A percentile compares a stretch with the other conserved stretches of the same genome.
Evolutionary conservation across 2,329 filamentous ascomycete species (phyloP).

Genomic region (Eurotiales sp.): DNA sequence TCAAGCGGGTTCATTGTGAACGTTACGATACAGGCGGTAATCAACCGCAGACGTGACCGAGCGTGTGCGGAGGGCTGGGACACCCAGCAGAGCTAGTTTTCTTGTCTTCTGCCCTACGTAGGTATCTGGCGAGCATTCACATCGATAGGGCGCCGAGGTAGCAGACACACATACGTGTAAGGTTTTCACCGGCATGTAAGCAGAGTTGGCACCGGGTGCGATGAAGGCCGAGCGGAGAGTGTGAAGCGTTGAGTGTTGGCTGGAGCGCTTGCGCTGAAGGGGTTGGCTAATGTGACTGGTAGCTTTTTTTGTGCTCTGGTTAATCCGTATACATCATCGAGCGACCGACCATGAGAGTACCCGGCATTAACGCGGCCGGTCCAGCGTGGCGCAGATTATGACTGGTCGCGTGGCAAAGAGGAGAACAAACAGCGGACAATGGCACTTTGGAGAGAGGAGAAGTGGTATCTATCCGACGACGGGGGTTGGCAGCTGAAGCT

Average conservation of each 20-base stretch:
- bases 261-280: too few species aligned
- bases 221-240: too few species aligned
- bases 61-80: too few species aligned
- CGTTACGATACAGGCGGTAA: not conserved
- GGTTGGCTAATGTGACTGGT: not conserved
- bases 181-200: not conserved
- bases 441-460: not conserved
- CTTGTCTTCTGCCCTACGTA: not conserved
- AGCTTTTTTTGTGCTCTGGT: not conserved
- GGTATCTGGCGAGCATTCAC: not conserved
- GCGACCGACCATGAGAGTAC: too few species aligned
- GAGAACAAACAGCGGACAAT: not conserved
- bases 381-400: not conserved
- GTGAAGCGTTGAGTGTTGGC: too few species aligned
- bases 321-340: not conserved
- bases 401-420: not conserved
- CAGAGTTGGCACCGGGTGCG: too few species aligned
- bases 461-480: too few species aligned
- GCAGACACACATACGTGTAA: not conserved
- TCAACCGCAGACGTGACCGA: not conserved
- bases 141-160: not conserved
- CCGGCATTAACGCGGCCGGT: too few species aligned
- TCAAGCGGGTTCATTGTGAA: constrained; percentile 6
- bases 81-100: not conserved
- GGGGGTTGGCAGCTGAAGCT: too few species aligned